Percentiles rank a stretch among this genome's conserved stretches.
phyloP scores from a whole-genome alignment of 1,284 basidiomycete species.

The Entoloma clypeatum region DNA sequence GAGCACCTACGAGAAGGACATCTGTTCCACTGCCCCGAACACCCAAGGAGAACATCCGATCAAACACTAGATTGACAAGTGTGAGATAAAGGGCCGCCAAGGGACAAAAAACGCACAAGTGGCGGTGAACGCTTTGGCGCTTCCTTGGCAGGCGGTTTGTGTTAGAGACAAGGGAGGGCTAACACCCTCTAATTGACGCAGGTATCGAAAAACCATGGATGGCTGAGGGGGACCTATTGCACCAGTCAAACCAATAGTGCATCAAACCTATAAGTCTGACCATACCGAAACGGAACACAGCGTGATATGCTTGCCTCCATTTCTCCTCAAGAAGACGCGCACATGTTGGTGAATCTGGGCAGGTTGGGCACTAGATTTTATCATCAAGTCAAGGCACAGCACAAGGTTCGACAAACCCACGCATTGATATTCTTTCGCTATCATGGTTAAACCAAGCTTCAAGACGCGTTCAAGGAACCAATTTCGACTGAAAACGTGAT shows the following conservation, averaged over 20 bases:
- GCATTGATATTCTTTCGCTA: constrained; percentile 89
- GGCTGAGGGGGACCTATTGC: constrained; percentile 75
- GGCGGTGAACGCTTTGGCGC: constrained; percentile 81
- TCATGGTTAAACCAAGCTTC: constrained; percentile 82
- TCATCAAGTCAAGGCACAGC: constrained; percentile 9
- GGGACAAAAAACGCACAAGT: constrained; percentile 52
- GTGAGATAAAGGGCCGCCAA: neutral
- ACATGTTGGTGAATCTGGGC: constrained; percentile 77
- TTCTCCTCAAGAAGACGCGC: constrained; percentile 91
- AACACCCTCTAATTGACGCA: constrained; percentile 77
- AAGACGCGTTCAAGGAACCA: constrained; percentile 94
- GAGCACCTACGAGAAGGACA: constrained; percentile 53
- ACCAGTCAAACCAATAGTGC: constrained; percentile 68
- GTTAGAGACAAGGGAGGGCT: constrained; percentile 77
- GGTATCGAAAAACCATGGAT: constrained; percentile 85
- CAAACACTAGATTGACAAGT: constrained; percentile 60
- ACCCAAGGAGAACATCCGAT: constrained; percentile 87
- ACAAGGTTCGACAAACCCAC: constrained; percentile 39
- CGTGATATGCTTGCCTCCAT: constrained; percentile 84
- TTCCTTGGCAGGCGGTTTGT: constrained; percentile 82
- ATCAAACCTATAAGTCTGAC: constrained; percentile 7
- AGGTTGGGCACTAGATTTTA: constrained; percentile 64
- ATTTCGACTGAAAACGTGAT: constrained; percentile 52
- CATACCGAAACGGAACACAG: constrained; percentile 83
- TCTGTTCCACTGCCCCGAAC: constrained; percentile 68